These are phyloP conservation scores for Digitaria exilis DNA, from an alignment of 202 grass and related monocot genomes.

Conservation along the genomic window DNA sequence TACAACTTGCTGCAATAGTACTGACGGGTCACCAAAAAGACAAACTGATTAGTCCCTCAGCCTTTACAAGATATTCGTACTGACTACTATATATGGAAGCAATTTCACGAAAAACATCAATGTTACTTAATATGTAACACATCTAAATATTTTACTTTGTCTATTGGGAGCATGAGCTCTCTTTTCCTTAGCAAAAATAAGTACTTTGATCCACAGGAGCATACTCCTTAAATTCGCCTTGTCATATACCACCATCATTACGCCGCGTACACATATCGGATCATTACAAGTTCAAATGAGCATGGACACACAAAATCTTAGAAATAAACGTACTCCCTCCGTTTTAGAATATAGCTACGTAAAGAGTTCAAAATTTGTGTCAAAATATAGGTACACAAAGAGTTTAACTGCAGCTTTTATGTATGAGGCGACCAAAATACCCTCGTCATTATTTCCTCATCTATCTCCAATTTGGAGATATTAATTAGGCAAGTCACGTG, in stretches of 20 bases:
- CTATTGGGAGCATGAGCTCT: neutral
- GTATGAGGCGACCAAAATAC: no score
- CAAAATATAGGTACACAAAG: no score
- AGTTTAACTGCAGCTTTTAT: no score
- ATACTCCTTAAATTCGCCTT: slow-evolving; percentile 6
- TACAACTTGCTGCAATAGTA: neutral
- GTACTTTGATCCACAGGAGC: neutral
- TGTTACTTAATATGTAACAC: neutral
- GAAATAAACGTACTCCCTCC: slow-evolving; percentile 20
- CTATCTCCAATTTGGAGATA: no score
- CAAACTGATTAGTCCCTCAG: neutral
- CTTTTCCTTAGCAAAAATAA: neutral
- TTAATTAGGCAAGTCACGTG: no score
- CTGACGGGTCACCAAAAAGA: neutral
- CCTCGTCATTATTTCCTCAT: no score
- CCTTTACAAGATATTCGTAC: neutral
- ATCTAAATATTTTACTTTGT: neutral
- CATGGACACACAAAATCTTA: neutral
- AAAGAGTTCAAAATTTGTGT: no score
- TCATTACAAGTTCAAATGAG: slow-evolving; percentile 2
- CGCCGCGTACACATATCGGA: neutral
- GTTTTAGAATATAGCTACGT: no score
- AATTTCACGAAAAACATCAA: neutral
- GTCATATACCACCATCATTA: neutral
- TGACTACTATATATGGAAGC: neutral